Evolutionary conservation across 2,329 filamentous ascomycete genomes (phyloP).

Genomic region (Parascedosporium putredinis): DNA sequence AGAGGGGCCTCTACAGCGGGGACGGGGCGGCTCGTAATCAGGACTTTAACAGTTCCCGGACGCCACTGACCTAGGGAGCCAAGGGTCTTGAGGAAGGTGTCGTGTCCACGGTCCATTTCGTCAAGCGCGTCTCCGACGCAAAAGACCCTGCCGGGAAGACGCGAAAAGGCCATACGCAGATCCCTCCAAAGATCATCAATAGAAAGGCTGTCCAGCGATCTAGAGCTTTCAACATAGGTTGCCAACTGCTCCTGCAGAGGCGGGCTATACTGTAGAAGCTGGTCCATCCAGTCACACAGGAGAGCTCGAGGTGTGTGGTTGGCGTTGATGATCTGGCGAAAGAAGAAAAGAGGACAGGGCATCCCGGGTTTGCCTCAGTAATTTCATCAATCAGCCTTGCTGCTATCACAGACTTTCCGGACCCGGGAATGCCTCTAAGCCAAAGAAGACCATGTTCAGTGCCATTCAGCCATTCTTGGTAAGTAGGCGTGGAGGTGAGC

Average conservation of each 20-base stretch:
- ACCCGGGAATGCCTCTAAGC: conserved; percentile 26
- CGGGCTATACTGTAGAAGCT: conserved; percentile 20
- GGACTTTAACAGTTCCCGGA: conserved; percentile 25
- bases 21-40: conserved; percentile 32
- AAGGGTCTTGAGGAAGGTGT: conserved; percentile 23
- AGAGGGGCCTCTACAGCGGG: conserved; percentile 20
- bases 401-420: conserved; percentile 27
- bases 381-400: conserved; percentile 12
- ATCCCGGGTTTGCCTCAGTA: conserved; percentile 9
- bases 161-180: conserved; percentile 16
- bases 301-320: conserved; percentile 21
- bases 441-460: conserved; percentile 16
- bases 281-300: conserved; percentile 24
- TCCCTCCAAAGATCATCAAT: conserved; percentile 20
- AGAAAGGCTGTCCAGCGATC: conserved; percentile 9
- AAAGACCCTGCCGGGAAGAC: conserved; percentile 19
- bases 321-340: conserved; percentile 26
- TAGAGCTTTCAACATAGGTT: conserved; percentile 7
- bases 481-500: conserved; percentile 10
- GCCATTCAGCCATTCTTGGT: conserved; percentile 13
- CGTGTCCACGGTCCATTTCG: conserved; percentile 31
- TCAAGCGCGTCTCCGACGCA: conserved; percentile 34
- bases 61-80: conserved; percentile 20
- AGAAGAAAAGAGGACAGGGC: conserved; percentile 29
- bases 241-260: conserved; percentile 18